These are phyloP conservation scores for Rhypophila decipiens DNA, from an alignment of 495 filamentous ascomycete species.

Conservation along the genomic window DNA sequence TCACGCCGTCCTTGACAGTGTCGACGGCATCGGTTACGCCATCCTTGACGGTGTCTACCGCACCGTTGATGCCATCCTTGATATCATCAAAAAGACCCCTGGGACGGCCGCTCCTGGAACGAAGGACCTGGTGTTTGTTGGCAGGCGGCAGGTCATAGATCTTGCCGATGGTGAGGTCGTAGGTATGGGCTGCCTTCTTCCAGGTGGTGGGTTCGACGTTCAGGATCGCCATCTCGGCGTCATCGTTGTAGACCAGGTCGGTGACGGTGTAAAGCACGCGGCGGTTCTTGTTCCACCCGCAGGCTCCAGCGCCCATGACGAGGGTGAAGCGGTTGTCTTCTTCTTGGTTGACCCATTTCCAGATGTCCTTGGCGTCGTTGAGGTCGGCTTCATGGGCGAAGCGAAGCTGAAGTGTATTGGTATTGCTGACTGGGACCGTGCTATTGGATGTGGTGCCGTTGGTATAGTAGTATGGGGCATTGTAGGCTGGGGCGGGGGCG, in stretches of 20 bases:
- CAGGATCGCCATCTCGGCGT: slow-evolving; percentile 10
- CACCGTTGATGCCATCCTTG: neutral
- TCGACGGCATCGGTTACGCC: neutral
- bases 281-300: slow-evolving; percentile 6
- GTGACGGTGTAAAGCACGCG: slow-evolving; percentile 9
- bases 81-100: neutral
- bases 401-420: slow-evolving; percentile 1
- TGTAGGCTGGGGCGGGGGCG: neutral
- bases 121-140: neutral
- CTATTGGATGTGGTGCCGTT: too few relatives aligned
- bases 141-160: neutral
- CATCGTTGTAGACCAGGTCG: slow-evolving; percentile 9
- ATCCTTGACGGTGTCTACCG: neutral
- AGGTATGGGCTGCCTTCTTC: slow-evolving; percentile 14
- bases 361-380: slow-evolving; percentile 13
- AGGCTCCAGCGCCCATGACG: slow-evolving; percentile 11
- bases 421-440: too few relatives aligned
- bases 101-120: neutral
- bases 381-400: slow-evolving; percentile 13
- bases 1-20: neutral
- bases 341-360: slow-evolving; percentile 16
- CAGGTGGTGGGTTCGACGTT: slow-evolving; percentile 8
- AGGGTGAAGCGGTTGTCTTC: slow-evolving; percentile 12
- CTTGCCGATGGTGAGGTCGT: slow-evolving; percentile 12
- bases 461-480: too few relatives aligned